Conservation (phyloP, 768 basidiomycete genomes). For the Pulveroboletus sp. region DNA sequence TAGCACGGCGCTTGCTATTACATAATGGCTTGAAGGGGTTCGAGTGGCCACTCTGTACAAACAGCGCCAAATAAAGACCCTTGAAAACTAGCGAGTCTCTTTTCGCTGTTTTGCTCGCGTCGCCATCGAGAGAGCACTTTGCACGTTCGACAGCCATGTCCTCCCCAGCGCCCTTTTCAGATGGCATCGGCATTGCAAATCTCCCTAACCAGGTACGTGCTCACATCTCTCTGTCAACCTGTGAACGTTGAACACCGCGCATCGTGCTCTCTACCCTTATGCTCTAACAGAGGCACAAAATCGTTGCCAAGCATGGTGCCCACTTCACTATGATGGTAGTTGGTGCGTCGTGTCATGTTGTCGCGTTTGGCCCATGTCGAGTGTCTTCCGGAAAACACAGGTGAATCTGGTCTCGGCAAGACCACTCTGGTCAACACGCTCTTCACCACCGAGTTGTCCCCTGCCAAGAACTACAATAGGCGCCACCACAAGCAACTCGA, state of each 20-base stretch:
- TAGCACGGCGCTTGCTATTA: too few relatives aligned
- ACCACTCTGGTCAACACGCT: conserved; percentile 98
- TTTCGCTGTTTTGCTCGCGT: conserved; percentile 18
- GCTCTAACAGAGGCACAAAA: conserved; percentile 84
- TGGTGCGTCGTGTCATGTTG: conserved; percentile 44
- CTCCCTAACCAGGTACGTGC: conserved; percentile 89
- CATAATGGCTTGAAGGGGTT: neutral
- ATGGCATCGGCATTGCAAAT: conserved; percentile 93
- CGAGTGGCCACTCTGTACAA: conserved; percentile 20
- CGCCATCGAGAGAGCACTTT: conserved; percentile 16
- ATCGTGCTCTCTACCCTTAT: neutral
- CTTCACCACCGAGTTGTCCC: conserved; percentile 94
- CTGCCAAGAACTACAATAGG: conserved; percentile 82
- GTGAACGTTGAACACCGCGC: neutral
- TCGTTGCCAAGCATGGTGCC: conserved; percentile 93
- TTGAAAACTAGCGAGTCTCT: conserved; percentile 22
- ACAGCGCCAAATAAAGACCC: conserved; percentile 20
- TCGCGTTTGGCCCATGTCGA: neutral
- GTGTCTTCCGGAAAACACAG: conserved; percentile 34
- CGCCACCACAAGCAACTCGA: conserved; percentile 96
- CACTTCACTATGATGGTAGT: conserved; percentile 99
- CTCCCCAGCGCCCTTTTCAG: conserved; percentile 37
- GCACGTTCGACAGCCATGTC: conserved; percentile 20
- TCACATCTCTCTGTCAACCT: neutral
- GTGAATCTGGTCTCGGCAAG: conserved; percentile 96